Evolutionary conservation across 257 asterid genomes (phyloP).

Genomic region (Cinchona pubescens): DNA sequence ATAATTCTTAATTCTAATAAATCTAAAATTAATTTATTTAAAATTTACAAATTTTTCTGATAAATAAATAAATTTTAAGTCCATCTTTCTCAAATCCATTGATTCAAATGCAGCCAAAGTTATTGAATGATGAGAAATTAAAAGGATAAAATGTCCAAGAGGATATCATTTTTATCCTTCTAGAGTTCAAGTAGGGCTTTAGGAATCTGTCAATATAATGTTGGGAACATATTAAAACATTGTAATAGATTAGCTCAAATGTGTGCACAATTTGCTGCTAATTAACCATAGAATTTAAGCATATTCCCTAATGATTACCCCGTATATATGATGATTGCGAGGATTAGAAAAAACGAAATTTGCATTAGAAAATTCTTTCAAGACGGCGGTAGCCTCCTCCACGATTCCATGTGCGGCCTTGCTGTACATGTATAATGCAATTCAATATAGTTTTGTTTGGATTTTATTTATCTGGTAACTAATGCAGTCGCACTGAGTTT

Average conservation of each 20-base stretch:
- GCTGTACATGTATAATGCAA: conserved; percentile 14
- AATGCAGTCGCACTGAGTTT: conserved; percentile 4
- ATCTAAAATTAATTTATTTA: no score
- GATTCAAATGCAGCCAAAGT: neutral
- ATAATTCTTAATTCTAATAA: no score
- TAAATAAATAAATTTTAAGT: neutral
- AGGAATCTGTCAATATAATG: neutral
- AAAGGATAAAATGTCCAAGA: neutral
- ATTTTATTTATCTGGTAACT: neutral
- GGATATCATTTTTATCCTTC: neutral
- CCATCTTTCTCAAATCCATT: no score
- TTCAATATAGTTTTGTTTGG: neutral
- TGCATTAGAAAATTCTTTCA: neutral
- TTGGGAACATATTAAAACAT: neutral
- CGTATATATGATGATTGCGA: neutral
- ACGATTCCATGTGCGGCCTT: conserved; percentile 19
- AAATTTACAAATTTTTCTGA: no score
- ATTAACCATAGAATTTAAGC: conserved; percentile 14
- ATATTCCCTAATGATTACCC: conserved; percentile 15
- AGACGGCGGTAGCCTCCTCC: conserved; percentile 6
- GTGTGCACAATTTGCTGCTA: conserved; percentile 10
- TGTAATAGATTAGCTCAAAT: neutral
- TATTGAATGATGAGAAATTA: neutral
- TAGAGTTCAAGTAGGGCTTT: neutral
- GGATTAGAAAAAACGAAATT: neutral